A percentile compares a stretch with the other conserved stretches of the same genome.
Conservation (phyloP, 371 early-diverging fungal species). For the Catenaria anguillulae region DNA sequence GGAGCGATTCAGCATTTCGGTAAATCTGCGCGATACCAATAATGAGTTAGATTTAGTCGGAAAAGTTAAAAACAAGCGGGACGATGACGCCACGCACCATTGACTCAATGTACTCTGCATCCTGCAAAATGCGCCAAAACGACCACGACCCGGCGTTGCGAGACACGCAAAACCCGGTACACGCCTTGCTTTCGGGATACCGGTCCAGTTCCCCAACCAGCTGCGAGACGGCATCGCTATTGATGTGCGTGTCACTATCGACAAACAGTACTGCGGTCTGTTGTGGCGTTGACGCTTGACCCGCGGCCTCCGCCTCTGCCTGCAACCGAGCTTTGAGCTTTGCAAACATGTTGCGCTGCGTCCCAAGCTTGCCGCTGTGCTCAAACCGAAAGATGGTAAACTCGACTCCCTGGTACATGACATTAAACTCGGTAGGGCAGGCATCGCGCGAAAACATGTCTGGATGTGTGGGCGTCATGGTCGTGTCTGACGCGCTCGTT, state of each 20-base stretch:
- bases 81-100: too few species aligned
- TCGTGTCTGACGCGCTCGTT: too few species aligned
- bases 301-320: slow-evolving; percentile 11
- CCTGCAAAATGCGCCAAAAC: slow-evolving; percentile 18
- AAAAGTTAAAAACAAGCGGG: background rate
- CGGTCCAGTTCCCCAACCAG: slow-evolving; percentile 19
- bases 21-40: too few species aligned
- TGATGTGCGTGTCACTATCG: slow-evolving; percentile 28
- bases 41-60: background rate
- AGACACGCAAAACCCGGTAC: slow-evolving; percentile 17
- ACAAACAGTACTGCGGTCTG: slow-evolving; percentile 22
- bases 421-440: slow-evolving; percentile 13
- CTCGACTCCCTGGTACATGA: slow-evolving; percentile 15
- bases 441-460: background rate
- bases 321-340: background rate
- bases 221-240: slow-evolving; percentile 15
- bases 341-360: slow-evolving; percentile 17
- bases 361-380: slow-evolving; percentile 25
- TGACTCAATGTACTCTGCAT: slow-evolving; percentile 23
- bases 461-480: too few species aligned
- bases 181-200: slow-evolving; percentile 11
- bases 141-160: slow-evolving; percentile 7
- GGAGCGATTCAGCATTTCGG: slow-evolving; percentile 16
- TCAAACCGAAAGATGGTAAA: slow-evolving; percentile 19
- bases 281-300: too few species aligned